A percentile compares a stretch with the other conserved stretches of the same genome.
Conservation (phyloP, 2,329 filamentous ascomycete genomes). For the Zymoseptoria ardabiliae region DNA sequence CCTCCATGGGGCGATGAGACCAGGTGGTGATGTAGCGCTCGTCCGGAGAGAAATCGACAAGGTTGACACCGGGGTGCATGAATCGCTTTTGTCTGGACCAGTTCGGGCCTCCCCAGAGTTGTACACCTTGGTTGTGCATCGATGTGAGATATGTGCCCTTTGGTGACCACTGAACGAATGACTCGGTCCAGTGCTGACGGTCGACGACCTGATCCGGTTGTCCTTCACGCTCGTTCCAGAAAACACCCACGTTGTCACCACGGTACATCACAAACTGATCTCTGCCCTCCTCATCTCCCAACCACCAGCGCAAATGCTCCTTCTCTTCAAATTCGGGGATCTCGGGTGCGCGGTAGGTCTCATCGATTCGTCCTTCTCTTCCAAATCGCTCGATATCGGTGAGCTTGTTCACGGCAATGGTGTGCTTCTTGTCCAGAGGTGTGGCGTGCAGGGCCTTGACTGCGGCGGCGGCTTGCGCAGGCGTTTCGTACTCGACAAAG, state of each 20-base stretch:
- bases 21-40: constrained; percentile 95
- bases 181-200: constrained; percentile 93
- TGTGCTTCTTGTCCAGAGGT: constrained; percentile 95
- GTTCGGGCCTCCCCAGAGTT: constrained; percentile 86
- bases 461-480: constrained; percentile 81
- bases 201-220: constrained; percentile 82
- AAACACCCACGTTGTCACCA: constrained; percentile 84
- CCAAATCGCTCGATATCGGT: constrained; percentile 97
- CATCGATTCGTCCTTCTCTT: constrained; percentile 84
- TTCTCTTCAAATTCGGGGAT: constrained; percentile 83
- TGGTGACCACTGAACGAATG: constrained; percentile 96
- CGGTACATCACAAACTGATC: constrained; percentile 96
- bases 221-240: constrained; percentile 98
- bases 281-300: constrained; percentile 79
- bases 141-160: constrained; percentile 90
- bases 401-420: constrained; percentile 90
- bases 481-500: constrained; percentile 90
- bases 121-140: constrained; percentile 90
- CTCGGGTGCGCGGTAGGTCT: constrained; percentile 75
- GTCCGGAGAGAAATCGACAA: constrained; percentile 88
- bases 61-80: constrained; percentile 88
- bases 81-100: constrained; percentile 92
- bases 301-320: constrained; percentile 90
- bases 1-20: constrained; percentile 88
- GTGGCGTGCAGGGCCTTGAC: constrained; percentile 81